phyloP scores from a whole-genome alignment of 2,329 filamentous ascomycete genomes.

The Sporothrix curviconia region DNA sequence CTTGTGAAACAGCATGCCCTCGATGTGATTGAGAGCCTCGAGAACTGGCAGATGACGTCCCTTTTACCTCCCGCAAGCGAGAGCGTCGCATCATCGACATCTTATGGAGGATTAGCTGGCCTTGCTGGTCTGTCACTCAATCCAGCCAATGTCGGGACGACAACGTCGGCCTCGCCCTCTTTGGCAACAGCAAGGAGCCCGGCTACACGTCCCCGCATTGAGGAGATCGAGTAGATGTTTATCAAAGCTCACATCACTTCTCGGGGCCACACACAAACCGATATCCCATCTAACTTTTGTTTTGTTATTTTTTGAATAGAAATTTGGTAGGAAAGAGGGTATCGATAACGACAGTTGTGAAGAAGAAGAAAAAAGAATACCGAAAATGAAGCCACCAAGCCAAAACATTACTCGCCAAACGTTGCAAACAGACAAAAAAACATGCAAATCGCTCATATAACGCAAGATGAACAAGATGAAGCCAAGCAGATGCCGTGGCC shows the following conservation, averaged over 20 bases:
- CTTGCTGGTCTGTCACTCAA: constrained; percentile 36
- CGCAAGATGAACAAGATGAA: neutral
- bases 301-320: neutral
- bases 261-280: too few species aligned
- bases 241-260: neutral
- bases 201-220: constrained; percentile 15
- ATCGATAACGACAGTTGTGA: constrained; percentile 8
- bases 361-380: neutral
- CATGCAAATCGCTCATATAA: too few species aligned
- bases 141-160: neutral
- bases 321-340: neutral
- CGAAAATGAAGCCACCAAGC: too few species aligned
- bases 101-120: constrained; percentile 20
- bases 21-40: constrained; percentile 60
- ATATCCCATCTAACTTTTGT: neutral
- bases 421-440: neutral
- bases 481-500: too few species aligned
- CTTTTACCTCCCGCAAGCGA: constrained; percentile 19
- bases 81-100: neutral
- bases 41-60: constrained; percentile 48
- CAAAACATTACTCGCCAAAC: neutral
- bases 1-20: constrained; percentile 60
- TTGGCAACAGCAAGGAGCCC: neutral
- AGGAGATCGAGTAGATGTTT: constrained; percentile 18
- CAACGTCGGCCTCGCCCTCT: neutral